Evolutionary conservation across 495 filamentous ascomycete species (phyloP).

Genomic region (Talaromyces adpressus): DNA sequence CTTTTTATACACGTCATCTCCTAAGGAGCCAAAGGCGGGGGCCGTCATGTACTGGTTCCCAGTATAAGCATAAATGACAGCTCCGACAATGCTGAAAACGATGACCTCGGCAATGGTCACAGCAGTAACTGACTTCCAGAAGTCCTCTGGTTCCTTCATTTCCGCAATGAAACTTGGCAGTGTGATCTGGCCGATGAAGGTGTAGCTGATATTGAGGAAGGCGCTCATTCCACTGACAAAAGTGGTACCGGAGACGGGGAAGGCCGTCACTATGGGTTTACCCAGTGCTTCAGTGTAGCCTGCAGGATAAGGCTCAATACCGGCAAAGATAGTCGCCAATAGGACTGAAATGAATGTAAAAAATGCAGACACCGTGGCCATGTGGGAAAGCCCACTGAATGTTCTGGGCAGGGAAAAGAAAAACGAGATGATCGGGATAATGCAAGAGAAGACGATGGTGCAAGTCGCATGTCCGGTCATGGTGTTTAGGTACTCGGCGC

Average conservation of each 20-base stretch:
- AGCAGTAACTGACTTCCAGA: constrained; percentile 82
- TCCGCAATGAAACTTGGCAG: constrained; percentile 88
- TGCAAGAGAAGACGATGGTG: constrained; percentile 66
- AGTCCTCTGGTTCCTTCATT: constrained; percentile 80
- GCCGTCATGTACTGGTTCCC: constrained; percentile 77
- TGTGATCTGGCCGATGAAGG: constrained; percentile 90
- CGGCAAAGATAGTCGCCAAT: constrained; percentile 71
- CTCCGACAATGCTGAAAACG: constrained; percentile 69
- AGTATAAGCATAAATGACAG: constrained; percentile 71
- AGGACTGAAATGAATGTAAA: constrained; percentile 85
- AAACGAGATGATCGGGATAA: constrained; percentile 64
- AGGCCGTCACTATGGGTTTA: constrained; percentile 52
- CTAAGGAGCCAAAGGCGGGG: constrained; percentile 76
- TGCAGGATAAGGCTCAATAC: constrained; percentile 60
- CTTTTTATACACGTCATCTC: constrained; percentile 67
- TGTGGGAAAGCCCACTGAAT: constrained; percentile 66
- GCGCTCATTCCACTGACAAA: constrained; percentile 75
- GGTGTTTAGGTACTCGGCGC: constrained; percentile 79
- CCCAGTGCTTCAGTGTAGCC: constrained; percentile 47
- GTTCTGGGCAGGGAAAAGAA: constrained; percentile 75
- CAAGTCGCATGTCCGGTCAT: constrained; percentile 60
- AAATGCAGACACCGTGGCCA: constrained; percentile 68
- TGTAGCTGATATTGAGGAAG: constrained; percentile 87
- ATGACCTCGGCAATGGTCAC: constrained; percentile 82
- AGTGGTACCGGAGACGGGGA: constrained; percentile 63